These are phyloP conservation scores for Coix lacrymajobi DNA, from an alignment of 176 grass and related monocot species.

Conservation along the genomic window DNA sequence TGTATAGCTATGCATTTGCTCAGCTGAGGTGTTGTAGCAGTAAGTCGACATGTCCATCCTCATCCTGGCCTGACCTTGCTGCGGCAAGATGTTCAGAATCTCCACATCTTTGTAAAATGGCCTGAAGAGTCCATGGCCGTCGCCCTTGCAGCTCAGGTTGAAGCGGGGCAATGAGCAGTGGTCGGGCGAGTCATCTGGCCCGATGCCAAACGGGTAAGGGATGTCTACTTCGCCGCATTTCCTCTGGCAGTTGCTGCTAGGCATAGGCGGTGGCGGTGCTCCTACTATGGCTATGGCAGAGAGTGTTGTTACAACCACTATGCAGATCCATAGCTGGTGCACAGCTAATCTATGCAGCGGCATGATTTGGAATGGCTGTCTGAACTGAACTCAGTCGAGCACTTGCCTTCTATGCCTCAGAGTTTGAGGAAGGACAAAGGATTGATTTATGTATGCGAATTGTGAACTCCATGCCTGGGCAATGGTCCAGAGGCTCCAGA, in stretches of 20 bases:
- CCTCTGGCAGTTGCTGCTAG: not conserved
- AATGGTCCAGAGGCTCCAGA: too few species aligned
- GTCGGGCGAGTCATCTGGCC: not conserved
- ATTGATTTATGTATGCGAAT: too few species aligned
- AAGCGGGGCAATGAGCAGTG: not conserved
- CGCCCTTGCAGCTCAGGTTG: not conserved
- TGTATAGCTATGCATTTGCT: rapidly evolving
- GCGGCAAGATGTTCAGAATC: not conserved
- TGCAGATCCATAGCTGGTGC: not conserved
- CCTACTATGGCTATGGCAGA: not conserved
- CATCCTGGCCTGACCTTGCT: not conserved
- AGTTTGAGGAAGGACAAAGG: too few species aligned
- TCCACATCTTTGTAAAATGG: rapidly evolving
- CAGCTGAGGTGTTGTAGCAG: not conserved
- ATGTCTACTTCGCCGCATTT: not conserved
- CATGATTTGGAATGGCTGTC: not conserved
- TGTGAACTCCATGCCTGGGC: too few species aligned
- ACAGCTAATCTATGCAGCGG: not conserved
- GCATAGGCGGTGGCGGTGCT: not conserved
- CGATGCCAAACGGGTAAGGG: slow-evolving; percentile 1
- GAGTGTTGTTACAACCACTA: not conserved
- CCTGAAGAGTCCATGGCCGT: not conserved
- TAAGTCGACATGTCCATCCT: not conserved
- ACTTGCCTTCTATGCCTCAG: too few species aligned
- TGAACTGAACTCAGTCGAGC: not conserved